phyloP scores from a whole-genome alignment of 2,329 filamentous ascomycete genomes.

The Byssochlamys sp. region DNA sequence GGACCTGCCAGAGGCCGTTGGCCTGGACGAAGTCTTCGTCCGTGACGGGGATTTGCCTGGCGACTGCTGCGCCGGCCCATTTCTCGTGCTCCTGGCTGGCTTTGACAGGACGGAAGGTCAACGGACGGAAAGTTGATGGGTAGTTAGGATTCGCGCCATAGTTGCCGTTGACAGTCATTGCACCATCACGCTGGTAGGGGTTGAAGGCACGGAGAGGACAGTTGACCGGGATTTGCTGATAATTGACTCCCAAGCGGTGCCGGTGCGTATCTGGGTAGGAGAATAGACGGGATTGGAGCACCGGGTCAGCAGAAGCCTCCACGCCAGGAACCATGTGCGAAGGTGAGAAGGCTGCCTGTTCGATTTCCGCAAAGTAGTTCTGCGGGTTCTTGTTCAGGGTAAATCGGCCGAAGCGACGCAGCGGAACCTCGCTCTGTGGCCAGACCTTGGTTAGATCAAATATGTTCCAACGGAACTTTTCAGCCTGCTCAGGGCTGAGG shows the following conservation, averaged over 20 bases:
- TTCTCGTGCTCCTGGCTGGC: slow-evolving; percentile 37
- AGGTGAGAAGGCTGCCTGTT: slow-evolving; percentile 61
- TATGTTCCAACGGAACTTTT: slow-evolving; percentile 53
- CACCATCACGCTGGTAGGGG: slow-evolving; percentile 63
- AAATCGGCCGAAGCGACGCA: slow-evolving; percentile 52
- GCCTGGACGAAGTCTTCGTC: slow-evolving; percentile 39
- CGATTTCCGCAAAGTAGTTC: slow-evolving; percentile 64
- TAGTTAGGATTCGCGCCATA: slow-evolving; percentile 52
- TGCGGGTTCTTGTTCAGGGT: slow-evolving; percentile 56
- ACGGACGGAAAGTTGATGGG: slow-evolving; percentile 30
- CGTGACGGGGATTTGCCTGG: slow-evolving; percentile 33
- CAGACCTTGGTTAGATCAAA: slow-evolving; percentile 64
- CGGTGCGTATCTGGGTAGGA: slow-evolving; percentile 61
- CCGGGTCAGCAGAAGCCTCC: slow-evolving; percentile 60
- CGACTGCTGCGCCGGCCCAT: slow-evolving; percentile 31
- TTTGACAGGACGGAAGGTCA: slow-evolving; percentile 31
- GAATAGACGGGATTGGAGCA: slow-evolving; percentile 60
- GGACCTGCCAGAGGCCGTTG: slow-evolving; percentile 35
- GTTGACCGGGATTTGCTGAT: slow-evolving; percentile 56
- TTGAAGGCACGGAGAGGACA: slow-evolving; percentile 44
- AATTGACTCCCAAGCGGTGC: slow-evolving; percentile 55
- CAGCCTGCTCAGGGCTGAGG: slow-evolving; percentile 52
- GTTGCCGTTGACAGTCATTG: slow-evolving; percentile 59
- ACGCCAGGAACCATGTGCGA: slow-evolving; percentile 58
- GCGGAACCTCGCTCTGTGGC: slow-evolving; percentile 54